Evolutionary conservation across 768 basidiomycete genomes (phyloP), one percentile per base, ranked within the genome.

Genomic region (Boletus vinaceobasis): DNA sequence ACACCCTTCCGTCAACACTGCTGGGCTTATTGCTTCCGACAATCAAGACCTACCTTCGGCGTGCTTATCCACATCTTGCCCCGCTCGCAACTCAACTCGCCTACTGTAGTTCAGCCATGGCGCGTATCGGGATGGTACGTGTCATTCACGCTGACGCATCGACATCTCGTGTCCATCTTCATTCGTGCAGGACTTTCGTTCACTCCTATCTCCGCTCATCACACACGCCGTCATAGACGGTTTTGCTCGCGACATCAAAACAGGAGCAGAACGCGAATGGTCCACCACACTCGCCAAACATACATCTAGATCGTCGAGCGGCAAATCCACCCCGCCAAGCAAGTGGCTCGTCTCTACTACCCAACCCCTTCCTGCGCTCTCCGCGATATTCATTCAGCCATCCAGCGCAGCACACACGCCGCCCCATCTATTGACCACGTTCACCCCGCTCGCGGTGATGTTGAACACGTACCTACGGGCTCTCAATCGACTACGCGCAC

Each of bases 41-140:
- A 7, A 76, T 97, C 39, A 67, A 75, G 5, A 75, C 74, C 8
- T 79, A 84, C 46, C 79, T 97, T 15, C 81, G 85, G 0, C 80
- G 77, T 10, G 77, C 70, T 74, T 85, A 31, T 75, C 86, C 14
- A 65, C 88, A 19, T 74, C 90, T 23, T 78, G 96, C 59, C 80
- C 92, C 21, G 85, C 95, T 35, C 79, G 94, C 97, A 54, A 96
- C 94, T 0, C 96, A 98, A 63, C 80, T 98, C 43, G 88, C 90
- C 13, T 98, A 98, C 71, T 97, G 95, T 67, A 86, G 93, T 8
- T 84, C 86, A 17, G 93, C 94, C 1, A 97, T 97, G 65, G 80
- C 91, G 0, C 84, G 94, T n/a, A 81, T 96, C 15, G 96, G 96
- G 0, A 79, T 96, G 62, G 95, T 71, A 39, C 9, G 71, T 60